These are phyloP conservation scores for Coelastrella sp. DNA, from an alignment of 139 green algal species.

Conservation along the genomic window DNA sequence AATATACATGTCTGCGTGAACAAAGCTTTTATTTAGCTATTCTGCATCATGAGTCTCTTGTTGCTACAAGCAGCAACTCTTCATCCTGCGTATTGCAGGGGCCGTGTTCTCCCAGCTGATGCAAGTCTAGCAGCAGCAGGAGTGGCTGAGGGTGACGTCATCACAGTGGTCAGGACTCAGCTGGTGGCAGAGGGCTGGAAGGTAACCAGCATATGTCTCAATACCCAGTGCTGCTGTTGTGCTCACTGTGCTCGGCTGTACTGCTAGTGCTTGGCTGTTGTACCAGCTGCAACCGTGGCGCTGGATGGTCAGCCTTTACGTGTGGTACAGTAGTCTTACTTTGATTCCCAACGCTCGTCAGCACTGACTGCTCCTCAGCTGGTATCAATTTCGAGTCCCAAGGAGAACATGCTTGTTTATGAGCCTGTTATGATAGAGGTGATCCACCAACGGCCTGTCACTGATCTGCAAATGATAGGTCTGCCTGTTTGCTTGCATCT, in stretches of 20 bases:
- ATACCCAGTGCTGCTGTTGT: background rate
- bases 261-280: too few relatives aligned
- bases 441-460: too few relatives aligned
- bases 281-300: background rate
- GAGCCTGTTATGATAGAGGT: too few relatives aligned
- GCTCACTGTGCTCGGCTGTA: background rate
- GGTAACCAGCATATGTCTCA: too few relatives aligned
- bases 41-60: too few relatives aligned
- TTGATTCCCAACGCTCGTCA: too few relatives aligned
- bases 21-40: too few relatives aligned
- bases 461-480: too few relatives aligned
- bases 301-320: too few relatives aligned
- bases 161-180: conserved; percentile 62
- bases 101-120: conserved; percentile 12
- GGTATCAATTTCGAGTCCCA: background rate
- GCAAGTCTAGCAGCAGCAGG: conserved; percentile 39
- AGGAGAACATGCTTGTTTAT: background rate
- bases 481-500: background rate
- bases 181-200: conserved; percentile 63
- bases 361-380: too few relatives aligned
- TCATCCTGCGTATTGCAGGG: conserved; percentile 27
- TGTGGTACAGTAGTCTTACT: too few relatives aligned
- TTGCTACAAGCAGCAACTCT: too few relatives aligned
- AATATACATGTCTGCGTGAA: background rate
- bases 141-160: conserved; percentile 38